Evolutionary conservation across 306 rosid genomes (phyloP), one percentile per base, ranked within the genome.

Genomic region (Lotus japonicus): DNA sequence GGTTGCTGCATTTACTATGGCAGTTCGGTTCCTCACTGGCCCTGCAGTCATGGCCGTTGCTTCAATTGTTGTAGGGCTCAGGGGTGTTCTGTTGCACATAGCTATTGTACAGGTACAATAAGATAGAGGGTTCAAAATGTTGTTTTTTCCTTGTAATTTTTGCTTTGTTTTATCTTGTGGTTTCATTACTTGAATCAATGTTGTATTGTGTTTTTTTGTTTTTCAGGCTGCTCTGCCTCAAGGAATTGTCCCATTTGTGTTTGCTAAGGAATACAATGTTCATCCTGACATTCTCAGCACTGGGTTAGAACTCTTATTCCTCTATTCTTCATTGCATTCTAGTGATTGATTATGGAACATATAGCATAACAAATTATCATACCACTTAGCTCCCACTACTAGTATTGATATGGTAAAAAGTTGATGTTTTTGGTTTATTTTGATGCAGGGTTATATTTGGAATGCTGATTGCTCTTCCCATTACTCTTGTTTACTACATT

Each of bases 281-380:
- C 95, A 91, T 80, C 97, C 97, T 5, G 86, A 88, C 85, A 91
- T 88, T 23, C 77, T 91, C 0, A 91, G 97, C 86, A 91, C 97
- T 0, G 95, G 97, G 97, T 91, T 63, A 4, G 87, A 55, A 54
- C 58, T 50, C 39, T 1, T 39, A 15, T 59, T 11, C 71, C 14
- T 48, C 16, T 39, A 9, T 39, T 31, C 38, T 58, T 11, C 12
- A 38, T 45, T 13, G 11, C 17, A 59, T 38, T 38, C 5, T 9
- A 7, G 0, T 4, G n/a, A 28, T 28, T 4, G 4, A 28, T 28
- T 3, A 21, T 21, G 26, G 33, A 28, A 28, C 33, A 28, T 28
- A 28, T 28, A 28, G 33, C 4, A 5, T 28, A 28, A 28, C 0
- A 4, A 28, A 28, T 28, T 28, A 28, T 57, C 14, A 16, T 35